Conservation (phyloP, 1,284 basidiomycete species). For the Somion occarium region DNA sequence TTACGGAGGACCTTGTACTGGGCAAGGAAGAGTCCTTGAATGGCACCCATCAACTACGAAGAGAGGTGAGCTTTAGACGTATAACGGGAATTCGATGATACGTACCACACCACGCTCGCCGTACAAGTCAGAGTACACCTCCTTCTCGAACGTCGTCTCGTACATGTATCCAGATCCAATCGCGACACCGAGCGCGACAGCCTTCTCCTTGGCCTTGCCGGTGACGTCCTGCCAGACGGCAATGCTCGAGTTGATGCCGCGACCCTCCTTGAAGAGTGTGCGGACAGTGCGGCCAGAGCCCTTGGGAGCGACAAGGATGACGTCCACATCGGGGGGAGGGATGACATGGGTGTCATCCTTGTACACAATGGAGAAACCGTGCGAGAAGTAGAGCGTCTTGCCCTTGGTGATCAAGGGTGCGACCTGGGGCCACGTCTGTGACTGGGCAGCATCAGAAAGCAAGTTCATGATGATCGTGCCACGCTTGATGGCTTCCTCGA, state of each 20-base stretch:
- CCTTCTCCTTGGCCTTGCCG: constrained; percentile 97
- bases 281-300: constrained; percentile 98
- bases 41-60: constrained; percentile 91
- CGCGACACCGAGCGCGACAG: constrained; percentile 90
- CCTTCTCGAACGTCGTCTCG: constrained; percentile 99
- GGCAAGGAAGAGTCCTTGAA: constrained; percentile 99
- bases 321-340: constrained; percentile 92
- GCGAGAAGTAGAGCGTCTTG: constrained; percentile 99
- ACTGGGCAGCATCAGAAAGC: constrained; percentile 97
- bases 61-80: constrained; percentile 15
- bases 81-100: constrained; percentile 19
- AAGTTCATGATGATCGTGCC: constrained; percentile 99
- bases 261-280: constrained; percentile 99
- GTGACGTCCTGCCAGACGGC: constrained; percentile 94
- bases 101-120: constrained; percentile 98
- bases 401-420: constrained; percentile 95
- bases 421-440: constrained; percentile 87
- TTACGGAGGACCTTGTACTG: constrained; percentile 99
- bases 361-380: constrained; percentile 99
- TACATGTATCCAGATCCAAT: constrained; percentile 97
- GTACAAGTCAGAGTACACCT: constrained; percentile 99
- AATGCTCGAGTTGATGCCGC: constrained; percentile 91
- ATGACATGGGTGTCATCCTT: constrained; percentile 95
- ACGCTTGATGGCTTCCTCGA: constrained; percentile 93
- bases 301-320: constrained; percentile 99